Base-by-base conservation (phyloP, 495 filamentous ascomycete genomes). In the Thermothielavioides terrestris region DNA sequence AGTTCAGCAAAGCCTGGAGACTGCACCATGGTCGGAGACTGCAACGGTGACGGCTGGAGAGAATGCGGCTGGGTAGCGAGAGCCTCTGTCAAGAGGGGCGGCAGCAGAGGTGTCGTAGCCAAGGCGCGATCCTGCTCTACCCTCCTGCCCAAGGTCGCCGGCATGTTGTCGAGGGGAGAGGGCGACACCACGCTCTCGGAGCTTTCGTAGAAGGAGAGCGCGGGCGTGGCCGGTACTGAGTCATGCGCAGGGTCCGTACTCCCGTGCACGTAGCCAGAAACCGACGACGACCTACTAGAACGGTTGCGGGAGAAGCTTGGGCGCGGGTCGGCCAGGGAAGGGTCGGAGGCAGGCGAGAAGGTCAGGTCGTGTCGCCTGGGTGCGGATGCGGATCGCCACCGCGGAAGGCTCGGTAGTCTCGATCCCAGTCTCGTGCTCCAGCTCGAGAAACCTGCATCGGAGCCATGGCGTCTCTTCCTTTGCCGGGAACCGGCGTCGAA, bases 101-200 rank as follows among this genome's bases (percentile, higher is more conserved):
- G 88, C 0, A 95, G 74, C 10, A 95, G 72, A 5, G 89, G 89
- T 3, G 89, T 94, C 4, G 83, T 83, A 0, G 86, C 82, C 52
- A 82, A 74, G 12, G 71, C 72, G 35, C 78, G 74, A 20, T 84
- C 77, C 11, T 77, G 78, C 27, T 86, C 80, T 12, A 76, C 63
- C 8, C 59, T 61, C 20, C 54, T 59, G 6, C 70, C 59, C 36
- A 73, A 68, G 45, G 80, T 79, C 2, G 77, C 76, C 34, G 76
- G 77, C 31, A 76, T 70, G 38, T 80, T 75, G 36, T 88, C 77
- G 37, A 85, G 77, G 10, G 79, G 68, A 15, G 56, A 62, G 9
- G 69, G 66, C 3, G 68, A 35, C 6, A 57, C 57, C 27, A 69
- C 56, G 42, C 69, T 69, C 17, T 77, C 68, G 50, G 73, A 69